Base-by-base conservation (phyloP, 2,329 filamentous ascomycete genomes). In the Alternaria sp. region DNA sequence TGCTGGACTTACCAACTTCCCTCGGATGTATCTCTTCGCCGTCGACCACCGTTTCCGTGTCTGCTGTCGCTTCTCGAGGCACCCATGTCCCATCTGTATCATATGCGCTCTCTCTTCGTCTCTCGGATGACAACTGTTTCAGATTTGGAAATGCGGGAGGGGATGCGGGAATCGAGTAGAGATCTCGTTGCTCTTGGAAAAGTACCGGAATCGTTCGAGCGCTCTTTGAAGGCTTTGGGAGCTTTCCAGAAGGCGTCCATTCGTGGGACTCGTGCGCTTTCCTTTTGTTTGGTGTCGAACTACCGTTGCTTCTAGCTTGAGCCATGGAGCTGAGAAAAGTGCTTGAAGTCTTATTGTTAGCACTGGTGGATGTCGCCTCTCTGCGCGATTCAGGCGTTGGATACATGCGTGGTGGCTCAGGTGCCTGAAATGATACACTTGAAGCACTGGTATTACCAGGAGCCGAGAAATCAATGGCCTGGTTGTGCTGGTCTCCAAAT, bases 41-140 rank as follows among this genome's bases (percentile, higher is more conserved):
- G 23, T 51, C 60, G 31, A 54, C 11, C 17, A 58, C 36, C 6
- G 57, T 61, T 39, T 62, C 62, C 14, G 51, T 58, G 5, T 63
- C 62, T 9, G 54, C 45, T 11, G 54, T 65, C 7, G n/a, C 34
- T 23, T 40, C 56, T 41, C 56, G 53, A 1, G 28, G 52, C n/a
- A 33, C 10, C 28, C 31, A 58, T 11, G 49, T 58, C 31, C 28
- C 17, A 21, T 65, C 57, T 41, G 49, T 50, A 14, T 54, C 51
- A 3, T 40, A 28, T 11, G 42, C 54, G 14, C 29, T 26, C 23
- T 45, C 49, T 46, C 51, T 45, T 7, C 33, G 23, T 31, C 40
- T 55, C n/a, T 1, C 8, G 10, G 29, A 49, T 4, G 14, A 33
- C 14, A 29, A 29, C 6, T 17, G 28, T 5, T 14, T 34, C 5